Evolutionary conservation across 192 early-diverging fungal species (phyloP), one percentile per base, ranked within the genome.

Genomic region (Rhizophagus sp.): DNA sequence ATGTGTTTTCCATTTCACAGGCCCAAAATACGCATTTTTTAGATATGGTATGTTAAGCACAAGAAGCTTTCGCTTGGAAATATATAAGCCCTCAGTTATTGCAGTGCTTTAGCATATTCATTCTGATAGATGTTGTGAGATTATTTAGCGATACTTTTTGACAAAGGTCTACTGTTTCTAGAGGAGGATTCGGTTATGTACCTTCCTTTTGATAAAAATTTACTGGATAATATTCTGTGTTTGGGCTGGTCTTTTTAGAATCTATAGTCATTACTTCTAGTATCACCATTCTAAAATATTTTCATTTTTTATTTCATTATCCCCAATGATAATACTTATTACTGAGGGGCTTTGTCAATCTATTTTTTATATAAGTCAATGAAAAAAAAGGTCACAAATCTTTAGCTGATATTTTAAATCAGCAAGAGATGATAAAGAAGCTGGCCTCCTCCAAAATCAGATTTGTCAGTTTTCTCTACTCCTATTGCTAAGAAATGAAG

Each of bases 121-220:
- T 52, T 52, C 50, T 52, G 4, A 1, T 52, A 13, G 50, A 52
- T 52, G 50, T 52, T 52, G 50, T 52, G 15, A 66, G 8, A 30
- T 30, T 34, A 25, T 34, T 25, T 66, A 13, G 50, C 4, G 50
- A 52, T 52, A 52, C 50, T n/a, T 52, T 52, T 52, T 52, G 11
- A 52, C 12, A 52, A 52, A 52, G 12, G 12, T 68, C 27, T 66
- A 34, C 33, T 24, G n/a, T 30, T 66, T 66, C n/a, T 66, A 13
- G 12, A 66, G 65, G 65, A 66, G 65, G 65, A 66, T 66, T 66
- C 24, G 33, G 50, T 52, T 52, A 52, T 52, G 50, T 52, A 52
- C 50, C 15, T 52, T 52, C 12, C 2, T 52, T 52, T 52, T 17
- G 50, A 52, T 52, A 52, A 52, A 52, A 52, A 15, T 52, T 1